Percentiles rank a stretch among this genome's conserved stretches.
Evolutionary conservation across 2,329 filamentous ascomycete genomes (phyloP).

Genomic region (Drechslerella coelobrocha): DNA sequence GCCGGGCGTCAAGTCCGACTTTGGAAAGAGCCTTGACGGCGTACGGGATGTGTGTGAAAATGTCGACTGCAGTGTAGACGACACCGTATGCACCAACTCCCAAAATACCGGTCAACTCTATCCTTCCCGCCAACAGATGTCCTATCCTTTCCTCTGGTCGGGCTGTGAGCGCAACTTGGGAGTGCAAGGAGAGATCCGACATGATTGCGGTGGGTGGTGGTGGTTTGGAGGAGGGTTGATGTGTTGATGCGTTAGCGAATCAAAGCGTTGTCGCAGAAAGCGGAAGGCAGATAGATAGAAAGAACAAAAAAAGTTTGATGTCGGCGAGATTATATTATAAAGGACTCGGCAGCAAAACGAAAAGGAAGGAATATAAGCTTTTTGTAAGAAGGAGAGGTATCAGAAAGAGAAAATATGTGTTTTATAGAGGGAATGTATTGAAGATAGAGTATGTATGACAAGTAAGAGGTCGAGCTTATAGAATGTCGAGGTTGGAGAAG

Average conservation of each 20-base stretch:
- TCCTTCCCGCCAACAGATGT: conserved; percentile 78
- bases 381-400: conserved; percentile 20
- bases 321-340: conserved; percentile 52
- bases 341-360: neutral
- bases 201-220: conserved; percentile 38
- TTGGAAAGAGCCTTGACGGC: conserved; percentile 98
- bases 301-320: conserved; percentile 51
- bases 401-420: conserved; percentile 22
- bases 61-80: conserved; percentile 87
- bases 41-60: conserved; percentile 80
- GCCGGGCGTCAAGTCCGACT: conserved; percentile 83
- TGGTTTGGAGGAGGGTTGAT: conserved; percentile 20
- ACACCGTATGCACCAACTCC: conserved; percentile 96
- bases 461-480: conserved; percentile 5
- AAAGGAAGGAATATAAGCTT: conserved; percentile 11
- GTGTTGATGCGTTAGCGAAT: conserved; percentile 56
- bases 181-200: conserved; percentile 53
- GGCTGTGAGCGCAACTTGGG: conserved; percentile 52
- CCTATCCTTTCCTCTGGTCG: conserved; percentile 84
- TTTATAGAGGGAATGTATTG: conserved; percentile 50
- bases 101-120: conserved; percentile 83
- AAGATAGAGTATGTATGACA: conserved; percentile 28
- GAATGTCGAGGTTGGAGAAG: conserved; percentile 44
- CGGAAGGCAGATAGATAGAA: neutral
- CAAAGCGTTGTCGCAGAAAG: conserved; percentile 11